Evolutionary conservation across 2,329 filamentous ascomycete species (phyloP), one percentile per base, ranked within the genome.

Genomic region (Hymenoscyphus scutula): DNA sequence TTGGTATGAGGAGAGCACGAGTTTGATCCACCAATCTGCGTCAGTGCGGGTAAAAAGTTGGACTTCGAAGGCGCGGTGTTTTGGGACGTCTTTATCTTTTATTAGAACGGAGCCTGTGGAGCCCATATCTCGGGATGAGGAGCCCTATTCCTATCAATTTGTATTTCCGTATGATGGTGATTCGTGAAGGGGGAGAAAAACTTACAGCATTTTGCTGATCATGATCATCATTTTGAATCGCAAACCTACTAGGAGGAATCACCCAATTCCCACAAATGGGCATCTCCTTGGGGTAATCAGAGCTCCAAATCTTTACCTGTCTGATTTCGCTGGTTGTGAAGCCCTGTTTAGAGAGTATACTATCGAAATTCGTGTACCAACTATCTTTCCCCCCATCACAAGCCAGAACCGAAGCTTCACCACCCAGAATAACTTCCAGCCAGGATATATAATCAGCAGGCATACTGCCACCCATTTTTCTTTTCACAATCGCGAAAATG

Each of bases 191-290:
- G 19, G n/a, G 7, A 7, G n/a, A 15, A 15, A 23, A 17, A 62
- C 62, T 57, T 62, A 70, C 68, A 1, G 69, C 54, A 61, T 64
- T 71, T 58, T 73, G 71, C 53, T 73, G 71, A 57, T 73, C 71
- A 30, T 73, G 71, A 56, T 73, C 71, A 59, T 73, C 71, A 58
- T 73, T 73, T 62, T 73, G 71, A 56, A 73, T 67, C 15, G 70
- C 71, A 60, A 73, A 73, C 51, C 62, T 63, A 45, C 53, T 55
- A 3, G 55, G 60, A 15, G 51, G 62, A 56, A 64, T 61, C 5
- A 61, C 23, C 62, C 62, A 64, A 56, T 30, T 62, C 17, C 61
- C 55, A 63, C 53, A 63, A 54, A 66, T 59, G 4, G 62, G 61
- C 59, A 68, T 67, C 54, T 71, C 68, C 62, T 71, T 71, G 4